Percentiles rank a stretch among this genome's conserved stretches.
Conservation (phyloP, 1,284 basidiomycete genomes). For the Apiotrichum gamsii region DNA sequence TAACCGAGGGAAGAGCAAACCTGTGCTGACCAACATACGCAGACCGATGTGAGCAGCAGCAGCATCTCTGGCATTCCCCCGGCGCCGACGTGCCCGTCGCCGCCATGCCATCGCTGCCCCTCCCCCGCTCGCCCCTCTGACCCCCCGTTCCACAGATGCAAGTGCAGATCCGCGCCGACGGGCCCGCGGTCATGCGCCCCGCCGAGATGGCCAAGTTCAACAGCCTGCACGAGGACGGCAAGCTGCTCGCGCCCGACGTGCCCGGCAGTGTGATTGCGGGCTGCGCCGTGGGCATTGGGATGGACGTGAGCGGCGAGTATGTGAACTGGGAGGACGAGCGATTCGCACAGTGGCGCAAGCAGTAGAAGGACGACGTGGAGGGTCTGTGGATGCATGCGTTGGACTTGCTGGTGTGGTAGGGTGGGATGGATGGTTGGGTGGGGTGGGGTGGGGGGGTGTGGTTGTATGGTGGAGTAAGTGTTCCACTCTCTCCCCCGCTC, state of each 20-base stretch:
- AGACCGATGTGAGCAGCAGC: constrained; percentile 14
- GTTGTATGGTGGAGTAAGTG: too few relatives aligned
- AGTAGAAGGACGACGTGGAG: too few relatives aligned
- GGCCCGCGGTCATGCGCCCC: constrained; percentile 43
- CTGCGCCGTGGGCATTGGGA: constrained; percentile 44
- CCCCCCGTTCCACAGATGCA: constrained; percentile 49
- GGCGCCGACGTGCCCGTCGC: not conserved
- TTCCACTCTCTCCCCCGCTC: too few relatives aligned
- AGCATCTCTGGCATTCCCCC: not conserved
- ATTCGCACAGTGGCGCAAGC: constrained; percentile 17
- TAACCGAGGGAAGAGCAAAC: too few relatives aligned
- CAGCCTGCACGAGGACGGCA: constrained; percentile 46
- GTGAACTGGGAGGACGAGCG: constrained; percentile 49
- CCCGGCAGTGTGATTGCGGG: constrained; percentile 51
- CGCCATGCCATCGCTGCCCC: not conserved
- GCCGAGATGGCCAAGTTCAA: constrained; percentile 48
- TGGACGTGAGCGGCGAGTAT: constrained; percentile 48
- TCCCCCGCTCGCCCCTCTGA: not conserved
- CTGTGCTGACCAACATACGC: too few relatives aligned
- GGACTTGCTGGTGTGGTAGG: too few relatives aligned
- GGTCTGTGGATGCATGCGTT: too few relatives aligned
- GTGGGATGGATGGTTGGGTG: too few relatives aligned
- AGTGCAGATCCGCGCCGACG: constrained; percentile 34
- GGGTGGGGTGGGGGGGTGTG: too few relatives aligned
- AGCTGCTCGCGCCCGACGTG: constrained; percentile 48